phyloP scores from a whole-genome alignment of 106 monocot genomes.

The Dioscorea alata region DNA sequence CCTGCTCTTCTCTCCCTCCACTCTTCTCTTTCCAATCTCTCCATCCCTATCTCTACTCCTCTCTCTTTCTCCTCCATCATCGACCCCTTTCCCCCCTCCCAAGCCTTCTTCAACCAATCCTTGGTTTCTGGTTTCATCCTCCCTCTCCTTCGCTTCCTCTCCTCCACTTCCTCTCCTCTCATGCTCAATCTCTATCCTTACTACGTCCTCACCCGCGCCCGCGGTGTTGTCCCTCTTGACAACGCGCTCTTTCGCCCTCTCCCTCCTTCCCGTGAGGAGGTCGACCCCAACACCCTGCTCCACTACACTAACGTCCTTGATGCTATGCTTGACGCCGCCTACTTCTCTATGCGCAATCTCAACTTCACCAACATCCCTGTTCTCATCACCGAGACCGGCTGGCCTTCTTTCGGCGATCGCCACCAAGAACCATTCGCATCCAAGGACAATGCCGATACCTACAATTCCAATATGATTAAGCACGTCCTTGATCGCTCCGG shows the following conservation, averaged over 20 bases:
- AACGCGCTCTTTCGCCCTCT: conserved; percentile 77
- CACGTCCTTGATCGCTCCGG: conserved; percentile 62
- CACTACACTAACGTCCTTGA: conserved; percentile 91
- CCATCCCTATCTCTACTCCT: conserved; percentile 61
- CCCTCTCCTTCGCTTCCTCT: conserved; percentile 60
- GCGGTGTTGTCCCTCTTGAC: conserved; percentile 65
- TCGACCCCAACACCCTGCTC: conserved; percentile 94
- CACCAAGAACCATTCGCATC: conserved; percentile 57
- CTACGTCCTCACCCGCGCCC: conserved; percentile 52
- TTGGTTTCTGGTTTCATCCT: conserved; percentile 34
- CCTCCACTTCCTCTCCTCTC: conserved; percentile 44
- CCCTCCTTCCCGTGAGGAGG: conserved; percentile 56
- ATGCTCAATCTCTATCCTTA: conserved; percentile 93
- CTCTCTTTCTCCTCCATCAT: conserved; percentile 53
- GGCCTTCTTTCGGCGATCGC: conserved; percentile 71
- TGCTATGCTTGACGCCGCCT: conserved; percentile 88
- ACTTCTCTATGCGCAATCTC: conserved; percentile 65
- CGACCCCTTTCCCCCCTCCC: conserved; percentile 87
- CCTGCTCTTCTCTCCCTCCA: conserved; percentile 49
- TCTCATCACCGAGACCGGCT: conserved; percentile 82
- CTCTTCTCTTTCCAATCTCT: conserved; percentile 35
- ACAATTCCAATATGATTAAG: conserved; percentile 80
- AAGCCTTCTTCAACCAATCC: conserved; percentile 82
- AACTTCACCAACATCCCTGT: conserved; percentile 52
- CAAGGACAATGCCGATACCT: conserved; percentile 64